Evolutionary conservation across 176 grass and related monocot genomes (phyloP), one percentile per base, ranked within the genome.

Genomic region (Canna indica): DNA sequence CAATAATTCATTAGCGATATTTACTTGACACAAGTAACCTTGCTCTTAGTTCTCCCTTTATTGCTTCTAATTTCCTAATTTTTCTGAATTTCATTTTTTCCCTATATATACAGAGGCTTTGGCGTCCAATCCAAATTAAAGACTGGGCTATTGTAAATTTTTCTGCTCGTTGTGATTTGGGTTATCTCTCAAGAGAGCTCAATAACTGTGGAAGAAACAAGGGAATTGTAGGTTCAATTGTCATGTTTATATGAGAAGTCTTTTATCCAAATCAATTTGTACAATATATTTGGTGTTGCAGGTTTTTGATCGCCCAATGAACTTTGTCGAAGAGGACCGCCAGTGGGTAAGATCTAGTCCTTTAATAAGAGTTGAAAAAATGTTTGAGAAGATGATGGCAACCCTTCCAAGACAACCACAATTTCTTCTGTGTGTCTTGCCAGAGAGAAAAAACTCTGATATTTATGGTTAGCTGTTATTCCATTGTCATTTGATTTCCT

Each of bases 351-450:
- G 85, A 85, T 88, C 52, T 72, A 61, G 78, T 50, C 85, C 85
- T 76, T 57, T 89, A 67, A 81, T 81, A 79, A 91, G 92, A 74
- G 92, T 96, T 76, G 88, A 96, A 82, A 80, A 60, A 70, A 91
- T 91, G 83, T 84, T 87, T 5, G 92, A 96, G 69, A 88, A 91
- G 80, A 81, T 96, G 44, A 83, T 79, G 61, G 64, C 72, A 80
- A 74, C 58, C 56, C 81, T 96, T 58, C 83, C 81, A 42, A 74
- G 79, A 1, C 70, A 50, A 12, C 91, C 88, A 53, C 50, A 89
- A 46, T 96, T 96, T 86, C 70, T 96, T n/a, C 88, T 96, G 10
- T 96, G 92, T 80, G 80, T 96, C 83, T 78, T 96, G 73, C 88
- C 85, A 22, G 88, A 91, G 77, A 91, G 76, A 61, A 91, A 96